A percentile compares a stretch with the other conserved stretches of the same genome.
These are phyloP conservation scores for Kappamyces sp. DNA, from an alignment of 192 early-diverging fungal genomes.

Conservation along the genomic window DNA sequence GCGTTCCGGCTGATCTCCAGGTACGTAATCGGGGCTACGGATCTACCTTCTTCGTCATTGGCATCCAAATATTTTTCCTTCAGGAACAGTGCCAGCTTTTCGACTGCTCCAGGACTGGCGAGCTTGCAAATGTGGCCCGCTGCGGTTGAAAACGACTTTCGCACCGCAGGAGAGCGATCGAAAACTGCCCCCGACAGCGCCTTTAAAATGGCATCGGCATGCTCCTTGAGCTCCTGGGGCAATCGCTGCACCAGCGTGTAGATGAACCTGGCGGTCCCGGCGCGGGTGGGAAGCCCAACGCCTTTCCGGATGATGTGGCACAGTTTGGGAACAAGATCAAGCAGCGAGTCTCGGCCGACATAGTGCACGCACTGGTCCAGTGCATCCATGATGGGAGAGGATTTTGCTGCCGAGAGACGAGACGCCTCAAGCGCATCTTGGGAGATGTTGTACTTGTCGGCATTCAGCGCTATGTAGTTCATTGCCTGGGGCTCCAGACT, in stretches of 20 bases:
- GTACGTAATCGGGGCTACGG: conserved; percentile 56
- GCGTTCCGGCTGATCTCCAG: conserved; percentile 68
- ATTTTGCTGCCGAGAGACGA: conserved; percentile 73
- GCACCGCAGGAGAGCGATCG: conserved; percentile 72
- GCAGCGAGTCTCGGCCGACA: conserved; percentile 65
- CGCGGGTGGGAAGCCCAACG: conserved; percentile 85
- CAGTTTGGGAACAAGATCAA: conserved; percentile 61
- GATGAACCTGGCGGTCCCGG: conserved; percentile 82
- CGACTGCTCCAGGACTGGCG: conserved; percentile 39
- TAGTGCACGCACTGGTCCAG: conserved; percentile 73
- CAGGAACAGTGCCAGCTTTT: conserved; percentile 65
- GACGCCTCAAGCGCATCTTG: conserved; percentile 79
- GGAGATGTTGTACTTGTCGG: conserved; percentile 77
- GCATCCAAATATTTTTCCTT: conserved; percentile 69
- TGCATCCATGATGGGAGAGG: conserved; percentile 93
- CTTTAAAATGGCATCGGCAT: conserved; percentile 70
- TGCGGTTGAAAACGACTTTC: conserved; percentile 80
- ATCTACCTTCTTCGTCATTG: conserved; percentile 66
- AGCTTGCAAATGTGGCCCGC: conserved; percentile 66
- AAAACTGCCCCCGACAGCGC: conserved; percentile 68
- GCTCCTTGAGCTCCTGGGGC: conserved; percentile 55
- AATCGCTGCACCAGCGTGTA: conserved; percentile 70
- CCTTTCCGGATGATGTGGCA: conserved; percentile 70
- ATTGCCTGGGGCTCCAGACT: conserved; percentile 64
- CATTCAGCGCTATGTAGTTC: conserved; percentile 90